Evolutionary conservation across 2,329 filamentous ascomycete species (phyloP), one percentile per base, ranked within the genome.

Genomic region (Aureobasidium sp.): DNA sequence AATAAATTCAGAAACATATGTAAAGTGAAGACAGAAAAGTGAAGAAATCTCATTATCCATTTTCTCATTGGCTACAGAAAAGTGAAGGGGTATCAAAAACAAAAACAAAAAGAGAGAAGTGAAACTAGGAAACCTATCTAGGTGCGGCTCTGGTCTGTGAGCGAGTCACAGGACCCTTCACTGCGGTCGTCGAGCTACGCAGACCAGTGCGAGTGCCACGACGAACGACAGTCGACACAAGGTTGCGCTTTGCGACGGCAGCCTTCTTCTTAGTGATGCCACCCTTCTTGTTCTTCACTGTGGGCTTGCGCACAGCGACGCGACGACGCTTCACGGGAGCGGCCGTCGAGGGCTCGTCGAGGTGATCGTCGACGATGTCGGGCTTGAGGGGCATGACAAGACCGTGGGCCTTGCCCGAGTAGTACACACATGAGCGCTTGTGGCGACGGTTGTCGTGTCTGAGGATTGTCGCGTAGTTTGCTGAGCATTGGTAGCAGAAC

Each of bases 401-500:
- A 15, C 50, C 17, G 15, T 39, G 17, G 5, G 32, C 12, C 8
- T 52, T 34, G 12, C n/a, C 20, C 23, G 29, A 29, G n/a, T 48
- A 26, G 23, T 58, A 48, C 1, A 46, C n/a, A 17, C 55, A 58
- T 2, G 9, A 15, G 5, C 15, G 20, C 12, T 17, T 32, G n/a
- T 58, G 55, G 2, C 20, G 13, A n/a, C 41, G 39, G 15, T 58
- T 58, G 44, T 48, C 55, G n/a, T 36, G 9, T 15, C 8, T 15
- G 10, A 39, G 41, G 23, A 58, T 58, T 9, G n/a, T n/a, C 17
- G 17, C 12, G 36, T 66, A 67, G 0, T 61, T 37, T 0, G 65
- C 59, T 42, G 64, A 17, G 58, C 71, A 73, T 5, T 56, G 48
- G 69, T 70, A 73, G 63, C 71, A 73, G 62, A 73, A 73, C 8